These are phyloP conservation scores for Amylostereum chailletii DNA, from an alignment of 1,284 basidiomycete genomes.

Conservation along the genomic window DNA sequence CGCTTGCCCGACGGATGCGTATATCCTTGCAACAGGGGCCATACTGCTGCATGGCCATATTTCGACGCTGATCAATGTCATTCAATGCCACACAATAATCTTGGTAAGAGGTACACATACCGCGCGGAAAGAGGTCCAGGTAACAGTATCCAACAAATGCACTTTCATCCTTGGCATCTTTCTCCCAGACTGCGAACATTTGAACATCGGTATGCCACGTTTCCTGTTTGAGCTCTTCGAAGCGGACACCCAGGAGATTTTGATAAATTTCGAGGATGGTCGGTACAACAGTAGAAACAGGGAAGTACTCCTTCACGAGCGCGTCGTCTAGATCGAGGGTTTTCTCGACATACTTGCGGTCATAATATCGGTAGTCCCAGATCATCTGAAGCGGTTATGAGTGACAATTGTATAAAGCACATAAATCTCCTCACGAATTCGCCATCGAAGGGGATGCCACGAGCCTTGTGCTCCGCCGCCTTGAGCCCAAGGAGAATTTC, in stretches of 20 bases:
- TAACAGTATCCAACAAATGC: constrained; percentile 77
- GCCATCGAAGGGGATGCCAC: constrained; percentile 53
- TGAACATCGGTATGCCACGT: constrained; percentile 77
- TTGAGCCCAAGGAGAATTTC: constrained; percentile 63
- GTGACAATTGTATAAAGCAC: constrained; percentile 56
- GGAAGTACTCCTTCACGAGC: constrained; percentile 80
- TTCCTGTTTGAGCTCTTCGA: constrained; percentile 53
- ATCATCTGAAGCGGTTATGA: constrained; percentile 4
- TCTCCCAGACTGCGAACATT: constrained; percentile 76
- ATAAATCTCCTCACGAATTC: constrained; percentile 35
- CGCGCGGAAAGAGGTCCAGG: constrained; percentile 80
- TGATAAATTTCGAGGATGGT: constrained; percentile 78
- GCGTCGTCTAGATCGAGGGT: constrained; percentile 63
- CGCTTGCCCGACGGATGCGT: constrained; percentile 43
- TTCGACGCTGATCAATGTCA: constrained; percentile 44
- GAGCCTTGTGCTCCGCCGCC: constrained; percentile 55
- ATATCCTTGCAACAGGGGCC: constrained; percentile 63
- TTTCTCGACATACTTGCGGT: constrained; percentile 62
- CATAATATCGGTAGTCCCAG: constrained; percentile 50
- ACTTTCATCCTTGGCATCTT: constrained; percentile 56
- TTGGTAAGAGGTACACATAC: constrained; percentile 28
- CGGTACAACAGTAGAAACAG: constrained; percentile 71
- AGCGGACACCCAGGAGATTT: constrained; percentile 65
- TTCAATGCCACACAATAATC: neutral
- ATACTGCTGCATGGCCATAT: constrained; percentile 83